A percentile compares a stretch with the other conserved stretches of the same genome.
phyloP scores from a whole-genome alignment of 2,329 filamentous ascomycete species.

The Arthroderma sp. region DNA sequence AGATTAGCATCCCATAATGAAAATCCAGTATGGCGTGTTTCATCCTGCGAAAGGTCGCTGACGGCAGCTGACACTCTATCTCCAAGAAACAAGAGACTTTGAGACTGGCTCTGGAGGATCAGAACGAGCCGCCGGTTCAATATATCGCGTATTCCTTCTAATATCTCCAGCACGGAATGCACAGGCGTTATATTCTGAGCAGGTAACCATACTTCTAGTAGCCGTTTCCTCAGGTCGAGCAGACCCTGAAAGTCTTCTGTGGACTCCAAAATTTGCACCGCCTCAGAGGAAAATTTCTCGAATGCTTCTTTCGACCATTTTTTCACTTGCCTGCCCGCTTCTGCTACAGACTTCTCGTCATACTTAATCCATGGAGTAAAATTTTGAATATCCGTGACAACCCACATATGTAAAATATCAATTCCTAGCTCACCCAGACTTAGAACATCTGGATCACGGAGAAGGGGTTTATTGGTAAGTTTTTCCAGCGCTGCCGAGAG shows the following conservation, averaged over 20 bases:
- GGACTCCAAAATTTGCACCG: slow-evolving; percentile 45
- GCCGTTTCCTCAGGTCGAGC: slow-evolving; percentile 53
- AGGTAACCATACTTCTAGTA: slow-evolving; percentile 64
- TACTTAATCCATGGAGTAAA: slow-evolving; percentile 82
- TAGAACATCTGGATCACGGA: slow-evolving; percentile 57
- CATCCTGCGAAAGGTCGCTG: slow-evolving; percentile 16
- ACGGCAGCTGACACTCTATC: slow-evolving; percentile 43
- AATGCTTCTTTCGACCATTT: slow-evolving; percentile 52
- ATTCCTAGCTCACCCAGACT: slow-evolving; percentile 58
- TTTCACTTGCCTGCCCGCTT: slow-evolving; percentile 48
- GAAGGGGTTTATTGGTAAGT: slow-evolving; percentile 56
- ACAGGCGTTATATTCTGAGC: slow-evolving; percentile 48
- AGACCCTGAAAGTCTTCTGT: slow-evolving; percentile 56
- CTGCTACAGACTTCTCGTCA: slow-evolving; percentile 54
- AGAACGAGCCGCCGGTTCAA: slow-evolving; percentile 56
- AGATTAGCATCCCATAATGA: slow-evolving; percentile 56
- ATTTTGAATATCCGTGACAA: slow-evolving; percentile 65
- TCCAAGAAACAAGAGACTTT: slow-evolving; percentile 52
- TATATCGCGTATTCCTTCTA: slow-evolving; percentile 53
- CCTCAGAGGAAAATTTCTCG: slow-evolving; percentile 46
- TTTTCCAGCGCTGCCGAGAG: slow-evolving; percentile 55
- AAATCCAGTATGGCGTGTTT: slow-evolving; percentile 20
- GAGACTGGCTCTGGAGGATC: slow-evolving; percentile 51
- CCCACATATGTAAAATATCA: slow-evolving; percentile 67
- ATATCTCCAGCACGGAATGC: slow-evolving; percentile 45